phyloP scores from a whole-genome alignment of 2,329 filamentous ascomycete species.

The Xenoacremonium recifei region DNA sequence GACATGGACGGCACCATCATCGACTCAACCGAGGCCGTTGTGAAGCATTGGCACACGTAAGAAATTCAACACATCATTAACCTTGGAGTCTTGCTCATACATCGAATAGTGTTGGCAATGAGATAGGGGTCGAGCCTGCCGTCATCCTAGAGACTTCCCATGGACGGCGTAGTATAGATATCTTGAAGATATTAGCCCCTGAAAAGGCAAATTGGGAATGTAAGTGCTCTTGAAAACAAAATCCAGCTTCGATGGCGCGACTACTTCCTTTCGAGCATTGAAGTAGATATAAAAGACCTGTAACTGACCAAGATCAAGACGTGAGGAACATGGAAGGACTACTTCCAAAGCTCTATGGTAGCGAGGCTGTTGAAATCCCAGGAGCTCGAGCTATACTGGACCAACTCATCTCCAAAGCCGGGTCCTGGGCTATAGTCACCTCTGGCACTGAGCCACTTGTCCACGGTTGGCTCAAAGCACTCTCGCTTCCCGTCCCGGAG shows the following conservation, averaged over 20 bases:
- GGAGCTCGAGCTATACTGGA: constrained; percentile 73
- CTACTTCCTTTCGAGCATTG: neutral
- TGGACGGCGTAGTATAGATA: constrained; percentile 85
- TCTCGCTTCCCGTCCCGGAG: constrained; percentile 59
- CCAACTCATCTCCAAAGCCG: constrained; percentile 58
- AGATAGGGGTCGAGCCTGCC: constrained; percentile 81
- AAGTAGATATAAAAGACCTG: neutral
- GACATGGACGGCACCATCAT: constrained; percentile 85
- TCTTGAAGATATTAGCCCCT: constrained; percentile 74
- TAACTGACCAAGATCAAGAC: constrained; percentile 49
- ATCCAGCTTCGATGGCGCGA: neutral
- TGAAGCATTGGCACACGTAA: constrained; percentile 74
- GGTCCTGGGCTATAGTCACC: constrained; percentile 84
- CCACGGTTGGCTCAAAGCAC: constrained; percentile 67
- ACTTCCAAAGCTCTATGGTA: constrained; percentile 74
- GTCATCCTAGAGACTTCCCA: constrained; percentile 89
- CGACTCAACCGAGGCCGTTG: constrained; percentile 74
- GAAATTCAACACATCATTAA: too few species aligned
- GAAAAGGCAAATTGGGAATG: constrained; percentile 92
- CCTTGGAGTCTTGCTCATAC: constrained; percentile 2
- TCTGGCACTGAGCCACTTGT: constrained; percentile 70
- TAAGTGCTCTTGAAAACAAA: constrained; percentile 46
- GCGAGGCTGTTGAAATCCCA: constrained; percentile 80
- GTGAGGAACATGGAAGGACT: constrained; percentile 74
- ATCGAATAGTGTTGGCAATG: constrained; percentile 64